phyloP scores from a whole-genome alignment of 192 early-diverging fungal genomes.

The Spizellomyces sp. region DNA sequence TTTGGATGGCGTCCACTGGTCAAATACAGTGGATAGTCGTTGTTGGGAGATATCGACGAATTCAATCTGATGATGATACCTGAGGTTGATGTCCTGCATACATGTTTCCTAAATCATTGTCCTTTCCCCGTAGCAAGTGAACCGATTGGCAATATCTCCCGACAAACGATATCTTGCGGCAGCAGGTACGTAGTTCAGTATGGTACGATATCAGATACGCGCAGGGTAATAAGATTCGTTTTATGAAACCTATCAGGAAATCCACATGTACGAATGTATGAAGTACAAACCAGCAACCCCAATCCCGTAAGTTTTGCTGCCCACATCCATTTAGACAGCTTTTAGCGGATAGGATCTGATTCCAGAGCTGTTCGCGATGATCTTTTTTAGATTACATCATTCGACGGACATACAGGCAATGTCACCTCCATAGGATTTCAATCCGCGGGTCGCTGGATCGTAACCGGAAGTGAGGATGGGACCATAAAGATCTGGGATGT shows the following conservation, averaged over 20 bases:
- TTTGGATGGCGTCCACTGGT: background rate
- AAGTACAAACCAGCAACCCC: constrained; percentile 77
- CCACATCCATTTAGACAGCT: background rate
- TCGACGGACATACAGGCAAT: constrained; percentile 61
- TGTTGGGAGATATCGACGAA: background rate
- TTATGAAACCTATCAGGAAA: constrained; percentile 55
- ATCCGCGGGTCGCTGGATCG: constrained; percentile 60
- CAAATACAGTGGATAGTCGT: background rate
- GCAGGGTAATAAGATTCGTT: background rate
- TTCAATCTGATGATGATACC: background rate
- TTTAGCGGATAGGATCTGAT: background rate
- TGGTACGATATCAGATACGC: background rate
- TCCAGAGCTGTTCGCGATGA: background rate
- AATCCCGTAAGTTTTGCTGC: constrained; percentile 60
- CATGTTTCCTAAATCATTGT: no score
- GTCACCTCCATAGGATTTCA: constrained; percentile 61
- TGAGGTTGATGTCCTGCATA: background rate
- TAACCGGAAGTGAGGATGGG: constrained; percentile 59
- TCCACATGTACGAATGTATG: constrained; percentile 79
- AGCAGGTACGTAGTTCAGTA: constrained; percentile 53
- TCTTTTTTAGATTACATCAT: constrained; percentile 44
- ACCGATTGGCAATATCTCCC: constrained; percentile 81
- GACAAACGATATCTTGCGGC: constrained; percentile 86
- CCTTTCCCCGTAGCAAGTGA: constrained; percentile 70
- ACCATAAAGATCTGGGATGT: constrained; percentile 67